phyloP scores from a whole-genome alignment of 768 basidiomycete genomes.

The Tulasnella sp. region DNA sequence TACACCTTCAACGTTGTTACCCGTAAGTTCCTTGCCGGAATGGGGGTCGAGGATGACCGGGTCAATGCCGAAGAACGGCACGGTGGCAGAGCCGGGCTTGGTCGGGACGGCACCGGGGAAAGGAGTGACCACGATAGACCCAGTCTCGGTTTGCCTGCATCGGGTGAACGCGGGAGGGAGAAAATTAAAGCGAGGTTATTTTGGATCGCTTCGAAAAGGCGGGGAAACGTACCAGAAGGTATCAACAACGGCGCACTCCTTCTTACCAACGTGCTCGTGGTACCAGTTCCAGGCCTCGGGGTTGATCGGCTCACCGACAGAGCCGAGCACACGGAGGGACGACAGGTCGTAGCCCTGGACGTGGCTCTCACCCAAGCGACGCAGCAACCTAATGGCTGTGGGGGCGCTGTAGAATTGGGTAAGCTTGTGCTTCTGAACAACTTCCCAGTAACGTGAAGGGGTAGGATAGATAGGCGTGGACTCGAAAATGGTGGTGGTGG shows the following conservation, averaged over 20 bases:
- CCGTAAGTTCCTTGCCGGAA: conserved; percentile 63
- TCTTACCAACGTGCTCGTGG: conserved; percentile 83
- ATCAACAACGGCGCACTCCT: conserved; percentile 85
- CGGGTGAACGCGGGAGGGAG: conserved; percentile 17
- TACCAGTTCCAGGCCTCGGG: conserved; percentile 99
- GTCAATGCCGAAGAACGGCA: conserved; percentile 95
- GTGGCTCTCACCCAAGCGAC: conserved; percentile 73
- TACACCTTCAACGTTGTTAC: conserved; percentile 82
- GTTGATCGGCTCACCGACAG: conserved; percentile 97
- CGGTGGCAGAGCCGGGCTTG: conserved; percentile 92
- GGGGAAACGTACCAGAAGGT: conserved; percentile 57
- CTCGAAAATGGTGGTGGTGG: conserved; percentile 85
- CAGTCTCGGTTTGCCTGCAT: conserved; percentile 92
- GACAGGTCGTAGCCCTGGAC: conserved; percentile 72
- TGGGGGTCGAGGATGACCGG: conserved; percentile 76
- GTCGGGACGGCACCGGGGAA: conserved; percentile 93
- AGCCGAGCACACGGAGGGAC: conserved; percentile 74
- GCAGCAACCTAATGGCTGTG: conserved; percentile 87
- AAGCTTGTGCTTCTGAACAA: conserved; percentile 80
- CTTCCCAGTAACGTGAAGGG: conserved; percentile 93
- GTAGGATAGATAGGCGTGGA: conserved; percentile 95
- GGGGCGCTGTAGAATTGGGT: conserved; percentile 96
- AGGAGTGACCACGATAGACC: conserved; percentile 87
- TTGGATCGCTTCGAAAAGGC: not conserved
- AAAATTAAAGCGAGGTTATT: conserved; percentile 12